phyloP scores from a whole-genome alignment of 169 alveolate genomes.

The Eimeria mitis region DNA sequence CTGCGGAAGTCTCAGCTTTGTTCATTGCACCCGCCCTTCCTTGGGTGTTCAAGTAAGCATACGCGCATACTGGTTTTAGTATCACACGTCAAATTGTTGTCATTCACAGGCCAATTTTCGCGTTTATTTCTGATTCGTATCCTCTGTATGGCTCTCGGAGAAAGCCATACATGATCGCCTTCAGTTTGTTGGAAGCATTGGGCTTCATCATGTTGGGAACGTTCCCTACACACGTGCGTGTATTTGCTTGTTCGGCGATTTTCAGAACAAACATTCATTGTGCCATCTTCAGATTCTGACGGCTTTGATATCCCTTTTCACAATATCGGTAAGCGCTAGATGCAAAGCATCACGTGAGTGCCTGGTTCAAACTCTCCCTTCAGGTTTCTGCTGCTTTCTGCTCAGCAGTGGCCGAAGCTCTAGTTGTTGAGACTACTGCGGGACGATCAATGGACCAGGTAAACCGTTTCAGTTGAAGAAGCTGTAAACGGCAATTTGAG shows the following conservation, averaged over 20 bases:
- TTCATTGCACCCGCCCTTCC: slow-evolving; percentile 93
- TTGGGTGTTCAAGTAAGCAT: slow-evolving; percentile 87
- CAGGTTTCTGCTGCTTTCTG: slow-evolving; percentile 90
- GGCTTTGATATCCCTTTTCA: slow-evolving; percentile 83
- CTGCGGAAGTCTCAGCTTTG: slow-evolving; percentile 88
- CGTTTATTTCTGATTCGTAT: slow-evolving; percentile 88
- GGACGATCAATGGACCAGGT: slow-evolving; percentile 83
- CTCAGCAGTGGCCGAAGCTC: slow-evolving; percentile 94
- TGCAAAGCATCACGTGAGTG: background rate
- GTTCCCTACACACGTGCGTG: slow-evolving; percentile 83
- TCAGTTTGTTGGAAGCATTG: slow-evolving; percentile 88
- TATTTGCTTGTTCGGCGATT: slow-evolving; percentile 18
- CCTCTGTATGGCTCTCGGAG: slow-evolving; percentile 90
- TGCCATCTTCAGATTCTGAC: slow-evolving; percentile 82
- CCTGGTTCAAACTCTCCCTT: background rate
- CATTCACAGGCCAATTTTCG: slow-evolving; percentile 86
- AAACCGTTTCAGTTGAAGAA: background rate
- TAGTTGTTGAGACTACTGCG: slow-evolving; percentile 87
- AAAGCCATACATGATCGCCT: slow-evolving; percentile 90
- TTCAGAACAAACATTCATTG: slow-evolving; percentile 26
- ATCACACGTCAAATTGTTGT: background rate
- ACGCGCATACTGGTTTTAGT: background rate
- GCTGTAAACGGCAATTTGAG: background rate
- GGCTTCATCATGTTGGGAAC: slow-evolving; percentile 90
- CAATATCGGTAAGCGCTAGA: slow-evolving; percentile 83